Conservation (phyloP, 495 filamentous ascomycete genomes). For the Tuber melanosporum region DNA sequence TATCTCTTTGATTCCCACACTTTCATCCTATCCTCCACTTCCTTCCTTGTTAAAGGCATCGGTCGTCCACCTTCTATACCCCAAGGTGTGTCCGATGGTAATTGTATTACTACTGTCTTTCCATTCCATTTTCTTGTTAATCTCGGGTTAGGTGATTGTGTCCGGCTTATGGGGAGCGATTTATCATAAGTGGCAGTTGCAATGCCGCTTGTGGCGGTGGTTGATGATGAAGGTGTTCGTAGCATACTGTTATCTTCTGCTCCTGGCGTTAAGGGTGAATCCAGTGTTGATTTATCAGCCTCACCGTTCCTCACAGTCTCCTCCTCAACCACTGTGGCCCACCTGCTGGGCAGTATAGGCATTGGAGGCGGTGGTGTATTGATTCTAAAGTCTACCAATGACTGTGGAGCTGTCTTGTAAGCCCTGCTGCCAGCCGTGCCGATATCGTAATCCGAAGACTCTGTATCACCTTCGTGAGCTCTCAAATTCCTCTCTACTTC, state of each 20-base stretch:
- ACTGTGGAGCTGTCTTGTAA: conserved; percentile 39
- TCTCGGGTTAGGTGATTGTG: conserved; percentile 34
- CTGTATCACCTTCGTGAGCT: conserved; percentile 21
- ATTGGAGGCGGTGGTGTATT: conserved; percentile 9
- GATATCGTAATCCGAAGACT: conserved; percentile 36
- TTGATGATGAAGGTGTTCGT: conserved; percentile 32
- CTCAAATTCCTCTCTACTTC: conserved; percentile 18
- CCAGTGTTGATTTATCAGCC: neutral
- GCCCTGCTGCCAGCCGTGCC: conserved; percentile 22
- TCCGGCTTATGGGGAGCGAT: conserved; percentile 21
- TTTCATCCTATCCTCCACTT: conserved; percentile 60
- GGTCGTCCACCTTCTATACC: conserved; percentile 56
- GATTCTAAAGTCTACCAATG: conserved; percentile 26
- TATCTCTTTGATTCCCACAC: conserved; percentile 72
- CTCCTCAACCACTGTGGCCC: conserved; percentile 28
- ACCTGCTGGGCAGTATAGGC: conserved; percentile 33
- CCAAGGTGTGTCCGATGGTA: conserved; percentile 54
- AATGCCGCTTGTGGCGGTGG: conserved; percentile 16
- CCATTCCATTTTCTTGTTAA: conserved; percentile 54
- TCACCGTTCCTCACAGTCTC: conserved; percentile 18
- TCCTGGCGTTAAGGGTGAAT: neutral
- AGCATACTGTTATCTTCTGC: conserved; percentile 27
- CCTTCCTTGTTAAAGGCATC: conserved; percentile 54
- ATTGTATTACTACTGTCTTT: conserved; percentile 63
- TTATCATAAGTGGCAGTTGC: conserved; percentile 16